Evolutionary conservation across 768 basidiomycete species (phyloP).

Genomic region (Auricularia sp.): DNA sequence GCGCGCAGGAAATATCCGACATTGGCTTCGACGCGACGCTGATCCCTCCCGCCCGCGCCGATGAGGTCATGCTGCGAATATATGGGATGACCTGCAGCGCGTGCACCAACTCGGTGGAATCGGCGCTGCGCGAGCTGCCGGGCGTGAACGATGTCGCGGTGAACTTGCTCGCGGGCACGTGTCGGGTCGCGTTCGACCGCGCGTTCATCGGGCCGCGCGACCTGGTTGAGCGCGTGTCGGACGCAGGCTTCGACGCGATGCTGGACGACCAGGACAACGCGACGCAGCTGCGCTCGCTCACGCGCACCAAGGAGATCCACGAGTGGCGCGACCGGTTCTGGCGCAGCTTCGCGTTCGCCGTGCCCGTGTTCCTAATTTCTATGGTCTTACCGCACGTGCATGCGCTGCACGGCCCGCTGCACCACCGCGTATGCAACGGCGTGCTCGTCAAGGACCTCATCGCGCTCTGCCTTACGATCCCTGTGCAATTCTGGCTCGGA

Average conservation of each 20-base stretch:
- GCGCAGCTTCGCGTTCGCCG: conserved; percentile 64
- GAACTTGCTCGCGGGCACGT: conserved; percentile 66
- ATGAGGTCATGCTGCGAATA: conserved; percentile 64
- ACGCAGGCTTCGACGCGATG: conserved; percentile 86
- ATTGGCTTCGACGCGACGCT: conserved; percentile 84
- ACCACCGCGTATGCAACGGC: conserved; percentile 45
- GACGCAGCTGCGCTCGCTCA: conserved; percentile 78
- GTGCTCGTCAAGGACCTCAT: conserved; percentile 78
- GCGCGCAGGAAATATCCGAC: conserved; percentile 74
- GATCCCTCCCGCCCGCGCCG: conserved; percentile 54
- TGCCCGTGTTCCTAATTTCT: conserved; percentile 88
- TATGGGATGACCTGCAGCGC: conserved; percentile 89
- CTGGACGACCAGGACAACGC: conserved; percentile 70
- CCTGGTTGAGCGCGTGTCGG: conserved; percentile 78
- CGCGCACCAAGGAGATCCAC: conserved; percentile 81
- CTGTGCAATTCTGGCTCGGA: conserved; percentile 90
- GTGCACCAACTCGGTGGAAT: conserved; percentile 70
- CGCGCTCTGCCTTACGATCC: conserved; percentile 68
- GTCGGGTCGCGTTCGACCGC: conserved; percentile 68
- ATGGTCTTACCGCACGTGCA: conserved; percentile 74
- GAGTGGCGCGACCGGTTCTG: conserved; percentile 79
- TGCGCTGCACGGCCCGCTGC: conserved; percentile 45
- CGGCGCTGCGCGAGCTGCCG: conserved; percentile 54
- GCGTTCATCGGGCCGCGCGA: conserved; percentile 68
- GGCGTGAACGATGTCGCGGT: conserved; percentile 67